Evolutionary conservation across 352 stramenopile genomes (phyloP).

Genomic region (Globisporangium perplexum): DNA sequence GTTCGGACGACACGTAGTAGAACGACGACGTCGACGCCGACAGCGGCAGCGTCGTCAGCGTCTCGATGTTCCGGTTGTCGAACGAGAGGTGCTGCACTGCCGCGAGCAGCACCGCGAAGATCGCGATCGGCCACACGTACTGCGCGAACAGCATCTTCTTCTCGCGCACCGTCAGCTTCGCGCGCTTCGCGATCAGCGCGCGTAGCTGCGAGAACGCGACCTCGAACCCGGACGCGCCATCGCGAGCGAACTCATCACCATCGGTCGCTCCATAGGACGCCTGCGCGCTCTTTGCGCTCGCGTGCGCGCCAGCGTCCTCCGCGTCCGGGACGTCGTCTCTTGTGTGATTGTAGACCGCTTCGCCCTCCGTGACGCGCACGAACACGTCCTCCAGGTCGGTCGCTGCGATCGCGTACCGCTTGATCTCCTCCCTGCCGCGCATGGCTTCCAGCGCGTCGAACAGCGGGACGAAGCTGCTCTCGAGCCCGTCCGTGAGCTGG

Average conservation of each 20-base stretch:
- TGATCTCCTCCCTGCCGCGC: constrained; percentile 61
- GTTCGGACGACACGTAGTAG: constrained; percentile 30
- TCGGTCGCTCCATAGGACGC: constrained; percentile 3
- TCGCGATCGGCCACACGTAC: constrained; percentile 62
- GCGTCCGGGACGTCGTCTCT: constrained; percentile 32
- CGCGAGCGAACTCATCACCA: background rate
- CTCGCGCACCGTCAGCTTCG: constrained; percentile 46
- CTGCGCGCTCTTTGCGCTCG: no score
- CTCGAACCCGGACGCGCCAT: constrained; percentile 3
- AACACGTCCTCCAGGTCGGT: constrained; percentile 99
- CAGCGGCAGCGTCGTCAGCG: constrained; percentile 35
- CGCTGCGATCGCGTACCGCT: constrained; percentile 94
- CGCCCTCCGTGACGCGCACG: constrained; percentile 88
- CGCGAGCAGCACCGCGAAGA: constrained; percentile 53
- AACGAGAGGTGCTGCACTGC: constrained; percentile 32
- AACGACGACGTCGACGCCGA: constrained; percentile 33
- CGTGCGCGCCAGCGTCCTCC: constrained; percentile 4
- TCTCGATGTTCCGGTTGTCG: constrained; percentile 30
- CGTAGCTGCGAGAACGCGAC: constrained; percentile 37
- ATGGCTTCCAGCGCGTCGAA: constrained; percentile 87
- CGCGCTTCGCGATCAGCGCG: constrained; percentile 50
- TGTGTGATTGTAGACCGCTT: constrained; percentile 66
- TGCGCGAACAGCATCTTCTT: constrained; percentile 59
- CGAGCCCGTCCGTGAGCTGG: constrained; percentile 91
- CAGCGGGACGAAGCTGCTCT: constrained; percentile 83